Percentiles rank a stretch among this genome's conserved stretches.
Evolutionary conservation across 208 protist genomes (phyloP).

Genomic region (Leishmania tropica): DNA sequence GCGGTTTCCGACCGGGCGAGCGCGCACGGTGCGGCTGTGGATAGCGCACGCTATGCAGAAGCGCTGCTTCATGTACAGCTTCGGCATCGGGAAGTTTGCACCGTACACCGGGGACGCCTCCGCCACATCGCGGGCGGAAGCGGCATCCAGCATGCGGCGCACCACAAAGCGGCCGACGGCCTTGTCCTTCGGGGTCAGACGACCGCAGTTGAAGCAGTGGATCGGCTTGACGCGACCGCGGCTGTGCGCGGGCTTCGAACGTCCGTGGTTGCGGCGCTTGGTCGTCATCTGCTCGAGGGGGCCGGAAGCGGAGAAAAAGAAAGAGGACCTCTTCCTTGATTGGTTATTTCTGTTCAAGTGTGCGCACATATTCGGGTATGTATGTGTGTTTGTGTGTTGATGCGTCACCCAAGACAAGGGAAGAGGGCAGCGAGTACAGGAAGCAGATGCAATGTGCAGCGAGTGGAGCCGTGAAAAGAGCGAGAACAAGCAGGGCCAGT

Average conservation of each 20-base stretch:
- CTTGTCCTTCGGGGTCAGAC: constrained; percentile 96
- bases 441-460: neutral
- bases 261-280: constrained; percentile 94
- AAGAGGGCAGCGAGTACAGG: neutral
- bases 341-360: constrained; percentile 2
- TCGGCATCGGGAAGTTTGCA: constrained; percentile 95
- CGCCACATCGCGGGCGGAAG: constrained; percentile 97
- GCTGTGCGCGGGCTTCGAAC: constrained; percentile 90
- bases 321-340: neutral
- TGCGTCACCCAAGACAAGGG: neutral
- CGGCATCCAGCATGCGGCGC: constrained; percentile 98
- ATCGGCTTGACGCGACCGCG: constrained; percentile 90
- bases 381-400: neutral
- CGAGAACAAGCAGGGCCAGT: neutral
- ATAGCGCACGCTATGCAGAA: constrained; percentile 99
- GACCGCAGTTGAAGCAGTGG: constrained; percentile 95
- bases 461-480: neutral
- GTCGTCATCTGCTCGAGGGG: constrained; percentile 74
- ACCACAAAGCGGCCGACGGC: constrained; percentile 98
- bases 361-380: neutral
- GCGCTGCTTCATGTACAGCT: constrained; percentile 99
- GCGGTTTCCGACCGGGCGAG: constrained; percentile 75
- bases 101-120: constrained; percentile 95
- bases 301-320: neutral
- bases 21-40: constrained; percentile 97